Base-by-base conservation (phyloP, 768 basidiomycete genomes). In the Agrocybe pediades region DNA sequence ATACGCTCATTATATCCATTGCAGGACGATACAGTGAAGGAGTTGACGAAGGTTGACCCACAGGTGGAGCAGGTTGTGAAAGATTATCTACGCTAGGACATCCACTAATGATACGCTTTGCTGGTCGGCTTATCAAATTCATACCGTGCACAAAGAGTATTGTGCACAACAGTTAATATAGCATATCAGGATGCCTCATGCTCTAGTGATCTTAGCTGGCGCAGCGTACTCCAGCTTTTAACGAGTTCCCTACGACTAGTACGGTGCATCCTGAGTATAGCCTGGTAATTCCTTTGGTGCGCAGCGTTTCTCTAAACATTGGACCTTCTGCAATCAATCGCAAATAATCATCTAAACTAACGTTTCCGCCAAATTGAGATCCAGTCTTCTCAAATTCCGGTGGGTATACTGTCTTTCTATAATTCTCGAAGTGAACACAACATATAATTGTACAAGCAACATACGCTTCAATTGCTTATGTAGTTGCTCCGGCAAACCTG, bases 201-300 rank as follows among this genome's bases (percentile, higher is more conserved):
- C n/a, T n/a, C n/a, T n/a, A 95, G 66, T 88, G 80, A 66, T 98
- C 95, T 71, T 99, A 99, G 60, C 86, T 89, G 52, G 97, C 82
- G 69, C 98, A 99, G 40, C 97, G 81, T 30, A 99, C 95, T 3
- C 95, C 97, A 1, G 97, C 97, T 75, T 99, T 99, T 60, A 84
- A 67, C 0, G 95, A 82, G 68, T 98, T 98, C 11, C 96, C 97
- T 13, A 94, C 77, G 5, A 98, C 83, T 15, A 98, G 80, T 0
- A 97, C 96, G 17, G 81, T 83, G 64, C 90, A 93, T 65, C 95
- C 95, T 0, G 94, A 91, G 61, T 99, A 99, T n/a, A 99, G 78
- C 0, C 96, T 97, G 0, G 68, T 66, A 13, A 97, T 60, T 8
- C 97, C 97, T 56, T 90, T 85, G 1, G 79, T 80, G 55, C 79